A percentile compares a stretch with the other conserved stretches of the same genome.
phyloP scores from a whole-genome alignment of 2,329 filamentous ascomycete genomes.

The Plectosphaerella sp. region DNA sequence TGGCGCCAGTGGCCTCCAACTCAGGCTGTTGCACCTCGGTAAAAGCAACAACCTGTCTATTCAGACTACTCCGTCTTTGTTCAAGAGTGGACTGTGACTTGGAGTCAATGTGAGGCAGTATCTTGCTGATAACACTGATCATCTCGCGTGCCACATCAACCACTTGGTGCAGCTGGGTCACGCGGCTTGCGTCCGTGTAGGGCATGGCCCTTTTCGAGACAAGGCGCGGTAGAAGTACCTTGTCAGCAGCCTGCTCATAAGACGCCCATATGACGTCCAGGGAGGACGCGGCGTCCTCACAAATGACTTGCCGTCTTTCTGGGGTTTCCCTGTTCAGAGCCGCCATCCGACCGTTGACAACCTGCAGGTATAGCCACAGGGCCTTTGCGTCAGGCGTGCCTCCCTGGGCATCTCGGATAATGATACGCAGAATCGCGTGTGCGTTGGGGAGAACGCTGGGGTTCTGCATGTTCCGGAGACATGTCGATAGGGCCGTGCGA shows the following conservation, averaged over 20 bases:
- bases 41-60: conserved; percentile 17
- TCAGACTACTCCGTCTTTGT: conserved; percentile 21
- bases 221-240: conserved; percentile 19
- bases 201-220: background rate
- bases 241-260: conserved; percentile 27
- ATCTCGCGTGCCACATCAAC: conserved; percentile 40
- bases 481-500: conserved; percentile 68
- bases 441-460: conserved; percentile 62
- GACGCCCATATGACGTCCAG: conserved; percentile 47
- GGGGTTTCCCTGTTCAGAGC: conserved; percentile 23
- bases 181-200: conserved; percentile 9
- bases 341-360: conserved; percentile 26
- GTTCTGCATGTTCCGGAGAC: conserved; percentile 73
- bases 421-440: conserved; percentile 58
- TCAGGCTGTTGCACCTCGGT: conserved; percentile 5
- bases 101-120: conserved; percentile 30
- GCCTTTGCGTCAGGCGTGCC: conserved; percentile 43
- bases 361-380: conserved; percentile 52
- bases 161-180: conserved; percentile 34
- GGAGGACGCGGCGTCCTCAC: conserved; percentile 44
- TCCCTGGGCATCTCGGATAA: conserved; percentile 36
- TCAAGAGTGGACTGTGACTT: conserved; percentile 26
- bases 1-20: no score
- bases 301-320: conserved; percentile 33
- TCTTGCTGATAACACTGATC: conserved; percentile 39